A percentile compares a stretch with the other conserved stretches of the same genome.
These are phyloP conservation scores for Sechiopsis laciniata DNA, from an alignment of 306 rosid species.

Conservation along the genomic window DNA sequence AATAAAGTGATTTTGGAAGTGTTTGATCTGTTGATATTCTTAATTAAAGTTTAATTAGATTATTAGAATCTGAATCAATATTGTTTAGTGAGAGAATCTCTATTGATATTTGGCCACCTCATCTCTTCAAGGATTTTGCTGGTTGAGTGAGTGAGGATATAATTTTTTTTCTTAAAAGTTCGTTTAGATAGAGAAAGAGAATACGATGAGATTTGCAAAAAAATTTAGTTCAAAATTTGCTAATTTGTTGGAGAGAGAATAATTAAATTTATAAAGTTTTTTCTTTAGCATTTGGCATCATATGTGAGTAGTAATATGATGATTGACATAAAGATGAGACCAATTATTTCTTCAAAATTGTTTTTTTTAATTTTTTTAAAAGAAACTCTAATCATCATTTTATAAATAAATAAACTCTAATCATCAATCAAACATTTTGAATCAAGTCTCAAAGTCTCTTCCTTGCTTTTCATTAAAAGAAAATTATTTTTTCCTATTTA, in stretches of 20 bases:
- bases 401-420: neutral
- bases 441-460: neutral
- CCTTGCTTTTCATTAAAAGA: neutral
- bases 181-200: neutral
- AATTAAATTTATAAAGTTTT: neutral
- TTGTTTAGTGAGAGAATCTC: neutral
- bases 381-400: neutral
- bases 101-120: slow-evolving; percentile 9
- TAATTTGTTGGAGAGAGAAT: neutral
- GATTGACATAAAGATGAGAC: slow-evolving; percentile 2
- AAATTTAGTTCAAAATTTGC: too few relatives aligned
- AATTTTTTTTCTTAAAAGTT: neutral
- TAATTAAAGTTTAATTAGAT: neutral
- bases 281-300: slow-evolving; percentile 11
- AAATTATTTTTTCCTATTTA: neutral
- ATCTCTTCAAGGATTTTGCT: neutral
- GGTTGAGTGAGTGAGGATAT: neutral
- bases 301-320: neutral
- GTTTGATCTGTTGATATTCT: neutral
- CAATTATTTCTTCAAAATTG: neutral
- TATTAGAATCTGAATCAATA: slow-evolving; percentile 4
- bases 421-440: neutral
- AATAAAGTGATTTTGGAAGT: neutral
- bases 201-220: neutral
- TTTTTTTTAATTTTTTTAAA: neutral